Conservation (phyloP, 2,329 filamentous ascomycete species). For the Ophiognomonia clavigignenti-juglandacearum region DNA sequence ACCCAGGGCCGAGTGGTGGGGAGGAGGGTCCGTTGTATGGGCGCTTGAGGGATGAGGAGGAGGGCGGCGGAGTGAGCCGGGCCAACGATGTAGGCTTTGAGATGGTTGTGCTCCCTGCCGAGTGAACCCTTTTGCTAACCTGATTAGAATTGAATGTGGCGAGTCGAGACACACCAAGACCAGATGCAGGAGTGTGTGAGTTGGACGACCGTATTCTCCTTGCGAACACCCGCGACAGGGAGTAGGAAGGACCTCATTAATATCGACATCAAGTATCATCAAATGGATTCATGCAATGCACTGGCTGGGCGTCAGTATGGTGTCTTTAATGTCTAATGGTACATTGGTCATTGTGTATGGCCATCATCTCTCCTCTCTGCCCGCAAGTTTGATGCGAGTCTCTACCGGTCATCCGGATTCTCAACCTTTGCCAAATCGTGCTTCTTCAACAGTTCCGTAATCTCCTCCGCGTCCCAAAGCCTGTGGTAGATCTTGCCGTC, state of each 20-base stretch:
- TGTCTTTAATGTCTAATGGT: conserved; percentile 22
- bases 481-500: conserved; percentile 97
- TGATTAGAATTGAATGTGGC: conserved; percentile 1
- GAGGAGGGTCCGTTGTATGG: conserved; percentile 28
- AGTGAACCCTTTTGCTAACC: conserved; percentile 16
- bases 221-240: no score
- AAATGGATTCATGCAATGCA: conserved; percentile 1
- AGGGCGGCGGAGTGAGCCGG: conserved; percentile 27
- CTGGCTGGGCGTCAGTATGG: conserved; percentile 5
- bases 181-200: background rate
- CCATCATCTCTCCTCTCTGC: background rate
- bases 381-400: background rate
- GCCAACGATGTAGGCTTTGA: conserved; percentile 34
- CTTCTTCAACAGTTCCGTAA: conserved; percentile 88
- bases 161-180: background rate
- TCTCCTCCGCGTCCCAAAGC: conserved; percentile 95
- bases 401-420: conserved; percentile 60
- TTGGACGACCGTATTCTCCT: background rate
- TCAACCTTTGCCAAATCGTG: conserved; percentile 90
- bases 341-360: conserved; percentile 21
- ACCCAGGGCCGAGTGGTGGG: conserved; percentile 36
- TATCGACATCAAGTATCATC: background rate
- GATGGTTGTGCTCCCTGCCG: conserved; percentile 22
- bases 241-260: no score
- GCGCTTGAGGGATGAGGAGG: conserved; percentile 51